Base-by-base conservation (phyloP, 495 filamentous ascomycete genomes). In the Astrocystis sublimbata region DNA sequence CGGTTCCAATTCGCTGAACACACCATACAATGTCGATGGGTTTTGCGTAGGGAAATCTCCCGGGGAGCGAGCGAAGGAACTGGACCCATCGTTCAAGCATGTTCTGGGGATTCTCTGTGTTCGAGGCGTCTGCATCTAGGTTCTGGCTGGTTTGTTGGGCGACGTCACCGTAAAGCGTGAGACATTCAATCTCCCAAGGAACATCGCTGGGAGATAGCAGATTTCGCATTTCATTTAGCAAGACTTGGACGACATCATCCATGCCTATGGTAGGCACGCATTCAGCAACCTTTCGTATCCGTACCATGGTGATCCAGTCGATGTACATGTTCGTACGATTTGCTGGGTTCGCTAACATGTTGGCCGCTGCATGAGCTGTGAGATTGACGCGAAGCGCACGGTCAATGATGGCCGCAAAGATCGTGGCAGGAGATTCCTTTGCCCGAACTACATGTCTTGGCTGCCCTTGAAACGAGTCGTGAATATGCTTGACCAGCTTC, bases 251-350 rank as follows among this genome's bases (percentile, higher is more conserved):
- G 0, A 86, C 76, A 57, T 88, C 85, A 62, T 85, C 86, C 87
- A 84, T 89, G 59, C 79, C 88, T 58, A 80, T 82, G 58, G 79
- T 83, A 24, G 72, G 89, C 67, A 76, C 74, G 65, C 78, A 79
- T 60, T 90, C 86, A n/a, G 86, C 81, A 43, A 89, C 75, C 62
- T 85, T 85, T 23, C 81, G 82, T 0, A 92, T 83, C 54, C 92
- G 88, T 19, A 98, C 91, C 75, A 88, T 85, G 0, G 80, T 82
- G 36, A 90, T 87, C 86, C 92, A 98, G 69, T 98, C 94, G 43
- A 87, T 77, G 82, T 94, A 96, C 94, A 98, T 98, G 61, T 91
- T 88, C 58, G 90, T 87, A 19, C 91, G 85, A 70, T 90, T 90
- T 26, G 86, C 83, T 28, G 88, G 82, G 61, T 88, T 87, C 12